These are phyloP conservation scores for Geranium rotundifolium DNA, from an alignment of 345 rosid genomes.

Conservation along the genomic window DNA sequence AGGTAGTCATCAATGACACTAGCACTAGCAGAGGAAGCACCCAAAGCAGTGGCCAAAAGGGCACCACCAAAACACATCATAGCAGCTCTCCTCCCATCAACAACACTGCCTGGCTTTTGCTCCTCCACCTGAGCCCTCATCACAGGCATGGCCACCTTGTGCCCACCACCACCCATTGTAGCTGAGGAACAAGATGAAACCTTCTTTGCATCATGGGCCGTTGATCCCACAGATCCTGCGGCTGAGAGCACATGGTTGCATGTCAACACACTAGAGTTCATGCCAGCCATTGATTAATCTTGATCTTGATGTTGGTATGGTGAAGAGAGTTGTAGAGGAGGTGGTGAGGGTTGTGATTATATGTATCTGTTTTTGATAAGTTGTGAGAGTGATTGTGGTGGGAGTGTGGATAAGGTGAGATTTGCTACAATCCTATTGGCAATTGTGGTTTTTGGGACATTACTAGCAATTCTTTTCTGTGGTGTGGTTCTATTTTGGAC, in stretches of 20 bases:
- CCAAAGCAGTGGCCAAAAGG: conserved; percentile 43
- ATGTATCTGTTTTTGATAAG: conserved; percentile 16
- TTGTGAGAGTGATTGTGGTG: conserved; percentile 44
- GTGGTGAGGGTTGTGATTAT: neutral
- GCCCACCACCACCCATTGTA: conserved; percentile 22
- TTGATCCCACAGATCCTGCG: conserved; percentile 43
- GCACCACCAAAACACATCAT: conserved; percentile 60
- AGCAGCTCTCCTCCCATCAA: conserved; percentile 68
- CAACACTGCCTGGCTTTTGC: conserved; percentile 16
- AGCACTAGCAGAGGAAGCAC: conserved; percentile 66
- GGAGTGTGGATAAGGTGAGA: conserved; percentile 96
- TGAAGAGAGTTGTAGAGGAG: neutral
- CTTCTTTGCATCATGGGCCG: conserved; percentile 53
- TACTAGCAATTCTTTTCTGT: conserved; percentile 6
- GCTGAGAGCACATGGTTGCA: conserved; percentile 68
- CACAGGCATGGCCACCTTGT: conserved; percentile 35
- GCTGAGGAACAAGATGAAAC: conserved; percentile 24
- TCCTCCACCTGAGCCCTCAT: conserved; percentile 50
- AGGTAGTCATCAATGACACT: conserved; percentile 85
- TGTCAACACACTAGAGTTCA: conserved; percentile 76
- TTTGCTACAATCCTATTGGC: conserved; percentile 72
- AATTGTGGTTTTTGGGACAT: conserved; percentile 7
- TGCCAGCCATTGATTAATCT: conserved; percentile 43
- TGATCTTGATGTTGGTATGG: neutral
- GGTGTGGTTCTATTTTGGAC: conserved; percentile 18